Evolutionary conservation across 2,329 filamentous ascomycete species (phyloP).

Genomic region (Hortaea sp.): DNA sequence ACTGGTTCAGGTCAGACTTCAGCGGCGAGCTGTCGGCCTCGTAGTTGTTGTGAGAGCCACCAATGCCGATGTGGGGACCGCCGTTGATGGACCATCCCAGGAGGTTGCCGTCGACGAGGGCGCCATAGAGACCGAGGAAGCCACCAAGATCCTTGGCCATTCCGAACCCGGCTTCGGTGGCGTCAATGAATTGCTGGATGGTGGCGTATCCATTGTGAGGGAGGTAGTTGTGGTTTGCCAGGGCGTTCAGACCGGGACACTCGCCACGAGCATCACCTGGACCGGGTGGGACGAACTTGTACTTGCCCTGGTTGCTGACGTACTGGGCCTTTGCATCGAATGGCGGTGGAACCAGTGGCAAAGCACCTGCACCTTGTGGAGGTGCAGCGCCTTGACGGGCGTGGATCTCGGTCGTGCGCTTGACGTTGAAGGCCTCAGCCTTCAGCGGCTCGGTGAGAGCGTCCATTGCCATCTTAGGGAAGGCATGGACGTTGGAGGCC

Average conservation of each 20-base stretch:
- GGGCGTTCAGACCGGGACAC: conserved; percentile 26
- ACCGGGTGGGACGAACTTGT: conserved; percentile 19
- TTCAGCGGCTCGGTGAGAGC: not conserved
- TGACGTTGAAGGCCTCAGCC: conserved; percentile 2
- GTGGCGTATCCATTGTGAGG: conserved; percentile 26
- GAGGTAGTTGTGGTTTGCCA: conserved; percentile 25
- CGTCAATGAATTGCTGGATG: conserved; percentile 24
- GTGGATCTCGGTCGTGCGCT: not conserved
- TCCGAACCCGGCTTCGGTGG: conserved; percentile 18
- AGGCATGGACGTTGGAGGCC: conserved; percentile 5
- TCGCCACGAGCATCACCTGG: conserved; percentile 20
- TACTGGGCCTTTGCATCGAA: conserved; percentile 24
- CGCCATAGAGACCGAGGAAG: conserved; percentile 25
- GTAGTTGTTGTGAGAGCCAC: conserved; percentile 24
- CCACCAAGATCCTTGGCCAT: conserved; percentile 22
- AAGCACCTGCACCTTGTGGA: conserved; percentile 18
- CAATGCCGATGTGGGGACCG: conserved; percentile 14
- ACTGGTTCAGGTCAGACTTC: conserved; percentile 23
- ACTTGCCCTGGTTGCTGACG: conserved; percentile 10
- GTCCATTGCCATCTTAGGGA: conserved; percentile 8
- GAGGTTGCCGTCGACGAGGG: conserved; percentile 22
- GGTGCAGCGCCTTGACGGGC: conserved; percentile 3
- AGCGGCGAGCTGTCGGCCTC: conserved; percentile 25
- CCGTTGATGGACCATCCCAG: conserved; percentile 22
- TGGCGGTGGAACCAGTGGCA: conserved; percentile 17